These are phyloP conservation scores for Ceratocystis cubensis DNA, from an alignment of 2,329 filamentous ascomycete genomes.

Conservation along the genomic window DNA sequence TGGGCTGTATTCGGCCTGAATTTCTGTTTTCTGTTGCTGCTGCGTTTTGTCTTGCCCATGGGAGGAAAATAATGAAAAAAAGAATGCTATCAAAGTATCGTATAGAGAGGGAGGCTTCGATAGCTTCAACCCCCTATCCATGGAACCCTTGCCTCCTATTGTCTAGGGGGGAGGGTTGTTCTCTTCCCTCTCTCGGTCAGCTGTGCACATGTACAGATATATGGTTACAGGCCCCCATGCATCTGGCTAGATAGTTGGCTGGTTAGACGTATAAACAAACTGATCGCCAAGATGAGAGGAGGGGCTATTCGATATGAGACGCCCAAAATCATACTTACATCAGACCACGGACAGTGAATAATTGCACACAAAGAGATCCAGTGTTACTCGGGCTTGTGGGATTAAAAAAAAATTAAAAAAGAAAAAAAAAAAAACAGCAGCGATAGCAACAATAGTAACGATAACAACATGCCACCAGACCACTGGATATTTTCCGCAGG, in stretches of 20 bases:
- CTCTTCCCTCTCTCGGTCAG: too few species aligned
- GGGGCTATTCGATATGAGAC: background rate
- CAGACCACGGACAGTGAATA: background rate
- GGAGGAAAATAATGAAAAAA: too few species aligned
- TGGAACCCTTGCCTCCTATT: too few species aligned
- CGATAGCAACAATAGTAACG: background rate
- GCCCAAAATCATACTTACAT: background rate
- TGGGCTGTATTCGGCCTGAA: too few species aligned
- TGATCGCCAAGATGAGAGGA: background rate
- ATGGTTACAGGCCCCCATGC: background rate
- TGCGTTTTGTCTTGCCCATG: too few species aligned
- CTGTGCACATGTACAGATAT: background rate
- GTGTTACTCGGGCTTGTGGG: background rate
- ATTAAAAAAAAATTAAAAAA: background rate
- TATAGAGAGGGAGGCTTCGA: too few species aligned
- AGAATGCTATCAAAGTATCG: too few species aligned
- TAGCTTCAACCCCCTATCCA: too few species aligned
- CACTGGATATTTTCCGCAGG: too few species aligned
- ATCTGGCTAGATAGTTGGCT: background rate
- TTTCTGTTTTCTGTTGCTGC: too few species aligned
- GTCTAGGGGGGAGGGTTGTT: too few species aligned
- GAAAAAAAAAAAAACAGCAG: background rate
- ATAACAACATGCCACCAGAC: background rate
- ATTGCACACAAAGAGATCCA: background rate
- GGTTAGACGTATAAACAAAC: background rate